Evolutionary conservation across 2,329 filamentous ascomycete species (phyloP).

Genomic region (Lecanicillium sp.): DNA sequence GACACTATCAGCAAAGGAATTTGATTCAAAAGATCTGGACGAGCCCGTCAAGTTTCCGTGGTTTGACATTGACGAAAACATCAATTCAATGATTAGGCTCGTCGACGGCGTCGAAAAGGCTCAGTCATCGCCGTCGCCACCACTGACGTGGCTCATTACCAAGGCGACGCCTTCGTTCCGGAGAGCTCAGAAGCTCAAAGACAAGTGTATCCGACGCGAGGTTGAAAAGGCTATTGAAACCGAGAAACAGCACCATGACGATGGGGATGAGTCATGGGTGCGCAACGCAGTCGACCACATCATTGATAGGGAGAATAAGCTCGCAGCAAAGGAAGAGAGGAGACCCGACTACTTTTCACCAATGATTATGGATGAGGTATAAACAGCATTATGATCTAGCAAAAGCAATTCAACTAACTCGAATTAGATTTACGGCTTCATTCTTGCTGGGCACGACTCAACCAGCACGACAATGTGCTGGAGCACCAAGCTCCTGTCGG

Average conservation of each 20-base stretch:
- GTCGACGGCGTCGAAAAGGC: not conserved
- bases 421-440: conserved; percentile 7
- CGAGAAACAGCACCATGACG: no score
- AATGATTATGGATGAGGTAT: conserved; percentile 18
- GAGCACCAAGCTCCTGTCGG: conserved; percentile 14
- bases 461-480: conserved; percentile 9
- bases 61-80: not conserved
- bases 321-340: conserved; percentile 17
- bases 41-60: not conserved
- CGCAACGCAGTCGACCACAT: not conserved
- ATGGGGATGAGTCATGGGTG: not conserved
- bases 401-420: not conserved
- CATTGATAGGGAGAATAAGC: not conserved
- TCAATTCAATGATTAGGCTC: not conserved
- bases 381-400: no score
- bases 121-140: not conserved
- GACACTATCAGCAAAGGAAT: not conserved
- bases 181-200: not conserved
- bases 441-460: conserved; percentile 10
- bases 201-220: not conserved
- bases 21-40: not conserved
- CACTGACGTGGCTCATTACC: not conserved
- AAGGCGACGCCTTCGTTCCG: not conserved
- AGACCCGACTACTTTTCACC: conserved; percentile 15
- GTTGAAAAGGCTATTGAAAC: not conserved